These are phyloP conservation scores for Xylaria castorea DNA, from an alignment of 495 filamentous ascomycete genomes.

Conservation along the genomic window DNA sequence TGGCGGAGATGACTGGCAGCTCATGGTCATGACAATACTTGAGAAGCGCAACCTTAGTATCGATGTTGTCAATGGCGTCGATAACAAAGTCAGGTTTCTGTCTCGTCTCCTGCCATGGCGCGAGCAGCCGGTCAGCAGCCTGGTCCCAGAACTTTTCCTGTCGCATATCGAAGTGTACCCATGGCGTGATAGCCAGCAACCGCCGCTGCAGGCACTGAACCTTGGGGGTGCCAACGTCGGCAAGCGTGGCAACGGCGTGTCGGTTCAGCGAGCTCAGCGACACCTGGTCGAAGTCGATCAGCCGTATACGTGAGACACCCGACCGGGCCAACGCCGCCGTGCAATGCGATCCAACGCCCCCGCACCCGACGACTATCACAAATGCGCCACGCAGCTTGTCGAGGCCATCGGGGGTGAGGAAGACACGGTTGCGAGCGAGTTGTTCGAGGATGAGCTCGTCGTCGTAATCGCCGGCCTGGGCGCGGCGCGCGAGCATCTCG, in stretches of 20 bases:
- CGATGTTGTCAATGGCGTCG: constrained; percentile 98
- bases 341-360: constrained; percentile 93
- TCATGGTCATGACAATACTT: constrained; percentile 81
- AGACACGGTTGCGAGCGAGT: constrained; percentile 91
- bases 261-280: constrained; percentile 91
- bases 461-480: constrained; percentile 88
- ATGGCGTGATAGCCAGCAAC: constrained; percentile 85
- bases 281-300: constrained; percentile 98
- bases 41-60: constrained; percentile 91
- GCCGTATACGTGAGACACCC: constrained; percentile 81
- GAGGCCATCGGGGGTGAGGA: constrained; percentile 84
- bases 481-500: constrained; percentile 76
- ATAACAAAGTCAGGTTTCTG: constrained; percentile 83
- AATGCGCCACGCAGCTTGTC: constrained; percentile 78
- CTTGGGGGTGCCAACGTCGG: constrained; percentile 94
- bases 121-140: constrained; percentile 69
- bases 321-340: constrained; percentile 86
- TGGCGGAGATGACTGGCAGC: constrained; percentile 86
- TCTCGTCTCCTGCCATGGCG: constrained; percentile 64
- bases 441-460: constrained; percentile 96
- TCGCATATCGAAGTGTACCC: constrained; percentile 86
- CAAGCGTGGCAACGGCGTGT: constrained; percentile 91
- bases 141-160: constrained; percentile 81
- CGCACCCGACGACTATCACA: constrained; percentile 88
- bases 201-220: constrained; percentile 80